Conservation (phyloP, 2,329 filamentous ascomycete genomes). For the Botrytis fragariae region DNA sequence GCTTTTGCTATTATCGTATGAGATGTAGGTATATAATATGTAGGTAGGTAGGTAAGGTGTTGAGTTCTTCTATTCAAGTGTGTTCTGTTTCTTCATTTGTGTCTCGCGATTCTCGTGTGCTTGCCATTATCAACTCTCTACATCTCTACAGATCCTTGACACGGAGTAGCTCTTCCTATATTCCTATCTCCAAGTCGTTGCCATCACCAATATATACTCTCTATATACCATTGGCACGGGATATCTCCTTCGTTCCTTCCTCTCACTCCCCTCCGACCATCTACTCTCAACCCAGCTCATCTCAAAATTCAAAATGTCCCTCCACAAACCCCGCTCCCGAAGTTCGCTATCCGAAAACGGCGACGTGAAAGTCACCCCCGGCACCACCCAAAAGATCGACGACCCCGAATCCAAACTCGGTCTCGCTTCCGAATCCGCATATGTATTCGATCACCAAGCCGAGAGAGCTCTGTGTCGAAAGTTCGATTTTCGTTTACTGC, state of each 20-base stretch:
- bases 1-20: background rate
- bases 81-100: background rate
- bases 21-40: background rate
- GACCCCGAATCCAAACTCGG: slow-evolving; percentile 9
- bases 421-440: background rate
- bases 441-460: slow-evolving; percentile 14
- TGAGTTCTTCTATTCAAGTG: background rate
- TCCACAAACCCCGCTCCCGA: background rate
- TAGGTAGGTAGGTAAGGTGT: background rate
- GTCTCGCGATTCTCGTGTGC: background rate
- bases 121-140: background rate
- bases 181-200: background rate
- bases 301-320: background rate
- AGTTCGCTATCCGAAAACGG: background rate
- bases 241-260: background rate
- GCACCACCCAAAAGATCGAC: background rate
- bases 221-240: background rate
- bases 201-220: no score
- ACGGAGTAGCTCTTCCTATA: background rate
- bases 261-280: background rate
- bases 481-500: slow-evolving; percentile 45
- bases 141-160: background rate
- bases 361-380: background rate
- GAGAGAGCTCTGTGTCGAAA: slow-evolving; percentile 40
- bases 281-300: background rate